Conservation (phyloP, 2,329 filamentous ascomycete species). For the Fusarium sp. region DNA sequence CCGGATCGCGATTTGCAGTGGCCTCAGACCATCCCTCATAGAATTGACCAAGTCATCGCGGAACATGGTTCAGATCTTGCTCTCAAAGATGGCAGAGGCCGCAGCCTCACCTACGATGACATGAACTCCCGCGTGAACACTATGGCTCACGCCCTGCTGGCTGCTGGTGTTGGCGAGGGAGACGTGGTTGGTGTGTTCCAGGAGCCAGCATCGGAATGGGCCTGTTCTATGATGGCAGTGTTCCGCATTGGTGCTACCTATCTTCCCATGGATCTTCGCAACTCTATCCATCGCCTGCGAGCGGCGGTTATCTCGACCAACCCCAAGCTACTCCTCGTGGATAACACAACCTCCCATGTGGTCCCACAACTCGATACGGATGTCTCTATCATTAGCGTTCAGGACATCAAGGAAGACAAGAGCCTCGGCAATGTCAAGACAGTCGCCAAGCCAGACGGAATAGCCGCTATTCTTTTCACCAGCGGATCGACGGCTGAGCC, state of each 20-base stretch:
- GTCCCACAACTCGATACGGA: not conserved
- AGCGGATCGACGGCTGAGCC: conserved; percentile 4
- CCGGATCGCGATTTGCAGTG: not conserved
- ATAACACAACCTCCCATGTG: not conserved
- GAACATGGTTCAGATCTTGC: not conserved
- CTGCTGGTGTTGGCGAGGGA: not conserved
- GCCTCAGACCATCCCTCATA: not conserved
- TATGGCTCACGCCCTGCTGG: not conserved
- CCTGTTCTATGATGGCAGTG: not conserved
- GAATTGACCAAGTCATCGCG: not conserved
- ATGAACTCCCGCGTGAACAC: not conserved
- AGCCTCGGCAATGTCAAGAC: too few relatives aligned
- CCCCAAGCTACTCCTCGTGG: not conserved
- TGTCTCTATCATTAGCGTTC: not conserved
- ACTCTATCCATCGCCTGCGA: not conserved
- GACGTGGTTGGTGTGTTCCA: not conserved
- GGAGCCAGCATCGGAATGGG: not conserved
- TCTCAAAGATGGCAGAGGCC: not conserved
- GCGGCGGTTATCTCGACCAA: not conserved
- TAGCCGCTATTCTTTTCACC: not conserved
- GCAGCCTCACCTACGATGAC: not conserved
- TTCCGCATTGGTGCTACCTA: conserved; percentile 1
- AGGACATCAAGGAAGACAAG: not conserved
- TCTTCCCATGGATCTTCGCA: not conserved
- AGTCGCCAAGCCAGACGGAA: too few relatives aligned